phyloP scores from a whole-genome alignment of 805 yeast genomes.

The Cyberlindnera maritima region DNA sequence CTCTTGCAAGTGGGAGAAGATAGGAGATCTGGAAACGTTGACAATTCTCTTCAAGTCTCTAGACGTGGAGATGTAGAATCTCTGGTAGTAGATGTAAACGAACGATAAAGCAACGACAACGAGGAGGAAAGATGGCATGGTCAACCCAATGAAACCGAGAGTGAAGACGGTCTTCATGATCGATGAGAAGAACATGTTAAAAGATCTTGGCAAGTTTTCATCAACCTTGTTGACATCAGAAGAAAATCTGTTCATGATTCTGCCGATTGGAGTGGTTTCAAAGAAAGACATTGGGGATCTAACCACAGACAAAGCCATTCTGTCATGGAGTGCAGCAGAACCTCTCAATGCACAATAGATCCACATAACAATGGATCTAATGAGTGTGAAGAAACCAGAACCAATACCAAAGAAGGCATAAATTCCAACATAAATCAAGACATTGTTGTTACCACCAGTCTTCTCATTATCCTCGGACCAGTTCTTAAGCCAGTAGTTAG shows the following conservation, averaged over 20 bases:
- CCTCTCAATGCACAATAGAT: slow-evolving; percentile 55
- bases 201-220: slow-evolving; percentile 51
- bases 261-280: slow-evolving; percentile 67
- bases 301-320: slow-evolving; percentile 52
- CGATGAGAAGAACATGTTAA: slow-evolving; percentile 45
- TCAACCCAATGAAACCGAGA: slow-evolving; percentile 47
- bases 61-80: slow-evolving; percentile 63
- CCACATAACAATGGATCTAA: slow-evolving; percentile 48
- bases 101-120: slow-evolving; percentile 43
- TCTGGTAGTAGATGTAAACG: slow-evolving; percentile 68
- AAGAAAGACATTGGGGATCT: slow-evolving; percentile 65
- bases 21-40: slow-evolving; percentile 69
- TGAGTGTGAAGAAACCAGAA: slow-evolving; percentile 45
- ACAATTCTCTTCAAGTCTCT: slow-evolving; percentile 77
- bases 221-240: slow-evolving; percentile 61
- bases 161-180: slow-evolving; percentile 47
- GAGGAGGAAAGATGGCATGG: slow-evolving; percentile 52
- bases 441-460: slow-evolving; percentile 40
- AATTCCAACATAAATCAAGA: slow-evolving; percentile 45
- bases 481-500: slow-evolving; percentile 62
- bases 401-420: slow-evolving; percentile 56
- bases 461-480: slow-evolving; percentile 60
- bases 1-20: slow-evolving; percentile 81
- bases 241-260: slow-evolving; percentile 63
- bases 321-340: slow-evolving; percentile 51